phyloP scores from a whole-genome alignment of 106 monocot species.

The Acorus gramineus region DNA sequence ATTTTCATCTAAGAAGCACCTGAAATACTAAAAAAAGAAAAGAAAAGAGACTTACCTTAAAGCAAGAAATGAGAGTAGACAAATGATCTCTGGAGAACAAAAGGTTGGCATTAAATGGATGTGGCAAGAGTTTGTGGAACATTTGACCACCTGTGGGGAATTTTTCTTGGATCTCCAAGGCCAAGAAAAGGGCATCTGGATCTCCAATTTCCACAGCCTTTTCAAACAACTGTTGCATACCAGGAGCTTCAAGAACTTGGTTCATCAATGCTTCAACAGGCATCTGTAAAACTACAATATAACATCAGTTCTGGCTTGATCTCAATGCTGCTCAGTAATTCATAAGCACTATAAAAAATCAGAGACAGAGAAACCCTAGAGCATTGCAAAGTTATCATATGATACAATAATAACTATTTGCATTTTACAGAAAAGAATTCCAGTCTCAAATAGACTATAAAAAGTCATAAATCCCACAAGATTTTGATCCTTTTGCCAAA shows the following conservation, averaged over 20 bases:
- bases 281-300: slow-evolving; percentile 44
- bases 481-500: too few species aligned
- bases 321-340: too few species aligned
- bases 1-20: background rate
- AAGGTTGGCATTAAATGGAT: slow-evolving; percentile 42
- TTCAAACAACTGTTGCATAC: slow-evolving; percentile 50
- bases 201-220: slow-evolving; percentile 56
- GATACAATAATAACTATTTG: too few species aligned
- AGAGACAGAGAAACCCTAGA: too few species aligned
- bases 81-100: slow-evolving; percentile 79
- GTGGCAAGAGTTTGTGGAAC: slow-evolving; percentile 56
- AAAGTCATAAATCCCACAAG: too few species aligned
- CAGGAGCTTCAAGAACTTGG: slow-evolving; percentile 49
- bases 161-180: slow-evolving; percentile 78
- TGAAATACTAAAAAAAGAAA: background rate
- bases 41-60: slow-evolving; percentile 43
- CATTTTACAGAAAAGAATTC: too few species aligned
- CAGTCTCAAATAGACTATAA: too few species aligned
- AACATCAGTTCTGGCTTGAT: slow-evolving; percentile 14
- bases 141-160: slow-evolving; percentile 21
- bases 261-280: slow-evolving; percentile 48
- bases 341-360: too few species aligned
- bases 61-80: slow-evolving; percentile 46
- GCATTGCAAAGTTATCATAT: too few species aligned
- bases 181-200: slow-evolving; percentile 84